Evolutionary conservation across 768 basidiomycete genomes (phyloP), one percentile per base, ranked within the genome.

Genomic region (Suillus fuscotomentosus): DNA sequence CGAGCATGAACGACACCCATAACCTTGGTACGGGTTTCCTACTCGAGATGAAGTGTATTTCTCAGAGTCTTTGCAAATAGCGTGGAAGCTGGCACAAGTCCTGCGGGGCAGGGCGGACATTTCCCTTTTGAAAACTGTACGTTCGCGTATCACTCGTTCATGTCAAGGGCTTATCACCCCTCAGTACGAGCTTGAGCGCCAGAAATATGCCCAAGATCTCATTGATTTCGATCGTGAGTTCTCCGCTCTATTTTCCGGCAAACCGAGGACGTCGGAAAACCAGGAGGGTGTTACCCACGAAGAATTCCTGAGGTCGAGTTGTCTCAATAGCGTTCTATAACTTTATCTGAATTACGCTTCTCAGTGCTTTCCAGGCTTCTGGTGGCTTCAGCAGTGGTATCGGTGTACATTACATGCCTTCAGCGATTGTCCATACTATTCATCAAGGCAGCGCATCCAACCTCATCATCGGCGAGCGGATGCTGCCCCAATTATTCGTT

Each of bases 1-100:
- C 88, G 9, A 86, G 87, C 66, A 90, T 91, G 86, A 86, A 85
- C 57, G 90, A 91, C 70, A 82, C 86, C 20, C 89, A 89, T 66
- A 91, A 91, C 69, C 81, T 92, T 27, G 83, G 87, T 83, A 65
- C 50, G 75, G 11, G 48, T 6, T 36, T 20, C 4, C 22, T 11
- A 3, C 42, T 7, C n/a, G 13, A 63, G 36, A 13, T 3, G 17
- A 13, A 17, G 41, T 34, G 27, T 5, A 5, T 34, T n/a, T 22
- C 31, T 60, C 50, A 31, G 45, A 41, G 39, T 38, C 62, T 50
- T 13, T 36, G 43, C 22, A 5, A 22, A 34, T 54, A 77, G 81
- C 77, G 3, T 85, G 84, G 84, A 85, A 85, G 64, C 68, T 86
- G 39, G 76, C 75, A 1, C 77, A 79, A 20, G 82, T 84, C 9